phyloP scores from a whole-genome alignment of 495 filamentous ascomycete genomes.

The Lophium mytilinum region DNA sequence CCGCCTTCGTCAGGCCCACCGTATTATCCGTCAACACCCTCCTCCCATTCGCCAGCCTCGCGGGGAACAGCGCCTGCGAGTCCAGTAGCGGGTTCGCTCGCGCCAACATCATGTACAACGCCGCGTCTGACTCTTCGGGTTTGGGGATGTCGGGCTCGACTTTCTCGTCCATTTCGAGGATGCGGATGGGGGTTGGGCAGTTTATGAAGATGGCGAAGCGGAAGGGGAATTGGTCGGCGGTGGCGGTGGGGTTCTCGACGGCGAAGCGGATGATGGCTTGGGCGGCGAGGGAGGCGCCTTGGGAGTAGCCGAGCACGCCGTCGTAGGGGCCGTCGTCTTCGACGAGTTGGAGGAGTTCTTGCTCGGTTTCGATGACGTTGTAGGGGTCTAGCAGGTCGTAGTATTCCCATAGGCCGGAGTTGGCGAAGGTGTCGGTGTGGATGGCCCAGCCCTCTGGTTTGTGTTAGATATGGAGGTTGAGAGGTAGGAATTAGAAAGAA shows the following conservation, averaged over 20 bases:
- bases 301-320: conserved; percentile 18
- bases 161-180: not conserved
- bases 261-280: conserved; percentile 13
- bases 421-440: not conserved
- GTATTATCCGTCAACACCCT: not conserved
- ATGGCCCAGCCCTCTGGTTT: not conserved
- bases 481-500: not conserved
- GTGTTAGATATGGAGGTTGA: not conserved
- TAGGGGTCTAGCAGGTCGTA: conserved; percentile 4
- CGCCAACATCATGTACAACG: not conserved
- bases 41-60: not conserved
- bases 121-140: not conserved
- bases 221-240: conserved; percentile 7
- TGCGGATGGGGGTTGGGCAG: not conserved
- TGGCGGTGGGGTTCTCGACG: conserved; percentile 12
- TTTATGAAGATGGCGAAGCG: conserved; percentile 1
- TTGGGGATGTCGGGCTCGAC: not conserved
- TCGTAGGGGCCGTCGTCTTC: conserved; percentile 16
- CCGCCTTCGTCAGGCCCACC: not conserved
- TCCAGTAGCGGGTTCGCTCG: not conserved
- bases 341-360: conserved; percentile 5
- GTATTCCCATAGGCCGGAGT: conserved; percentile 13
- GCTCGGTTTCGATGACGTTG: conserved; percentile 6
- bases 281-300: conserved; percentile 18
- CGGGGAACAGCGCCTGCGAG: not conserved